Evolutionary conservation across 768 basidiomycete species (phyloP).

Genomic region (Naematelia encephala): DNA sequence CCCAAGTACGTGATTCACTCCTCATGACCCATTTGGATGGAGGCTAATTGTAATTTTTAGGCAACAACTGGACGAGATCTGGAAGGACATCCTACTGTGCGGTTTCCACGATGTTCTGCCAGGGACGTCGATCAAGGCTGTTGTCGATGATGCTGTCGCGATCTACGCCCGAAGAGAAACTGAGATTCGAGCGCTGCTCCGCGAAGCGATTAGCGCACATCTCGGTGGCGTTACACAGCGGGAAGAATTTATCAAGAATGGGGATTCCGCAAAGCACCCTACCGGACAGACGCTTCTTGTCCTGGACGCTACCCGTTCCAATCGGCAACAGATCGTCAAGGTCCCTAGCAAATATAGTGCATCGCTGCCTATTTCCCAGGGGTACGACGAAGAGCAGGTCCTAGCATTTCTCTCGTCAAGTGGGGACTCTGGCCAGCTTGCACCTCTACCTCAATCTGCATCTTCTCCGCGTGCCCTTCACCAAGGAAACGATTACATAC

Average conservation of each 20-base stretch:
- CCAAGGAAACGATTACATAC: slow-evolving; percentile 8
- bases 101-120: slow-evolving; percentile 63
- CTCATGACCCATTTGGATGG: too few species aligned
- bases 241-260: slow-evolving; percentile 68
- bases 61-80: too few species aligned
- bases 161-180: slow-evolving; percentile 10
- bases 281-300: too few species aligned
- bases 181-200: slow-evolving; percentile 8
- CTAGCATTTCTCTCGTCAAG: too few species aligned
- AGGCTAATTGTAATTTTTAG: too few species aligned
- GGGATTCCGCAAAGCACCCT: slow-evolving; percentile 57
- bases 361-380: too few species aligned
- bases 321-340: not conserved
- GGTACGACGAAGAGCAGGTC: too few species aligned
- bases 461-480: slow-evolving; percentile 8
- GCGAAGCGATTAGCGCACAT: not conserved
- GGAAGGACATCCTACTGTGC: slow-evolving; percentile 73
- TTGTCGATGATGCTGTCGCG: not conserved
- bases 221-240: too few species aligned
- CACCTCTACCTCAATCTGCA: not conserved
- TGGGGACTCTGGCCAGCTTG: not conserved
- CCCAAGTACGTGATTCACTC: slow-evolving; percentile 69
- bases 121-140: slow-evolving; percentile 55
- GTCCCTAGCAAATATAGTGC: too few species aligned
- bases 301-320: not conserved